Evolutionary conservation across 2,329 filamentous ascomycete genomes (phyloP), one percentile per base, ranked within the genome.

Genomic region (Coniosporium tulheliwenetii): DNA sequence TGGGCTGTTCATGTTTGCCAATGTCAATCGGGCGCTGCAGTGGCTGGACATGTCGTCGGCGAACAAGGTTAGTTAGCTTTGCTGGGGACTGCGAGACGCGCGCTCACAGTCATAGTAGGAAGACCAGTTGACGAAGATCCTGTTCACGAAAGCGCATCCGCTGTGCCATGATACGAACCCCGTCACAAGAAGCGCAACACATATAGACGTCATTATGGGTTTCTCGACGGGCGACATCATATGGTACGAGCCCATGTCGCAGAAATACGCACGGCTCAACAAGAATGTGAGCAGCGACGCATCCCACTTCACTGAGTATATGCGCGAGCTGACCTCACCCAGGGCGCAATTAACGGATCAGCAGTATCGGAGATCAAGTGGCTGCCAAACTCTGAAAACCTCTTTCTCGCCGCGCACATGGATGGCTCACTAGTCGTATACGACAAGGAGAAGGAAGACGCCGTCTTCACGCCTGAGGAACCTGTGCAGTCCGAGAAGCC

Each of bases 191-290:
- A 79, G 76, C 39, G 57, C 73, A 3, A 77, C 72, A 5, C 89
- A 96, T 54, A 71, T 98, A 35, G 91, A 98, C 56, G 70, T 98
- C 14, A 78, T 94, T 43, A 83, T 98, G 77, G 91, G 91, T 1
- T 96, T 94, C 54, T 95, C 89, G 5, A 93, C 87, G 0, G 86
- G 87, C 33, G 91, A 98, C 59, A 86, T 98, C 38, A 89, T 98
- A 46, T 98, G 91, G 91, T 96, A 91, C 68, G 91, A 98, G 61
- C 87, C 91, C 9, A 84, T 95, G 53, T 89, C 86, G 33, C 89
- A 96, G 53, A 86, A 93, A 56, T 98, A 98, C 60, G 84, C 85
- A 2, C 79, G 91, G 14, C 71, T 98, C 52, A 98, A 98, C 57
- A 98, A 98, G 64, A 96, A 96, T 58, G 80, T 82, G 61, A 50